These are phyloP conservation scores for Tricholoma sp. DNA, from an alignment of 768 basidiomycete genomes.

Conservation along the genomic window DNA sequence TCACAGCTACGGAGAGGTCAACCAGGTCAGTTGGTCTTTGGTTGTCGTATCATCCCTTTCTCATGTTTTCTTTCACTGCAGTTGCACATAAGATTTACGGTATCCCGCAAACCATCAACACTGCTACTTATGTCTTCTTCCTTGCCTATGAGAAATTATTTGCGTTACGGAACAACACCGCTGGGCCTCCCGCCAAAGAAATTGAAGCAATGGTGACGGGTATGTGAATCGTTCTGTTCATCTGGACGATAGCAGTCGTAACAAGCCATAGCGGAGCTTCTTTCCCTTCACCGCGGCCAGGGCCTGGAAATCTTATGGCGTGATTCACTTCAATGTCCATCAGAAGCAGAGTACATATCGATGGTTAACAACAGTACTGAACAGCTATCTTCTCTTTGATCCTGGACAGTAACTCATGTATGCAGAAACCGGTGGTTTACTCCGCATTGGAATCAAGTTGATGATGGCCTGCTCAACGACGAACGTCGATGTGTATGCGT, in stretches of 20 bases:
- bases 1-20: slow-evolving; percentile 81
- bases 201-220: slow-evolving; percentile 75
- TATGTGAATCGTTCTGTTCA: slow-evolving; percentile 21
- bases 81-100: slow-evolving; percentile 97
- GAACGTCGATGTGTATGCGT: slow-evolving; percentile 51
- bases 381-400: neutral
- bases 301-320: slow-evolving; percentile 94
- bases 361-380: slow-evolving; percentile 94
- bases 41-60: neutral
- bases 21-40: slow-evolving; percentile 47
- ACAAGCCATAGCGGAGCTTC: slow-evolving; percentile 46
- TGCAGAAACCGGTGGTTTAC: slow-evolving; percentile 89
- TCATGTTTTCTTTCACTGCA: slow-evolving; percentile 16
- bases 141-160: slow-evolving; percentile 86
- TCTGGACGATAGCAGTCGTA: neutral
- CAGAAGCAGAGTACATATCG: slow-evolving; percentile 87
- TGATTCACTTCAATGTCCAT: slow-evolving; percentile 85
- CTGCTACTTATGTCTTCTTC: slow-evolving; percentile 96
- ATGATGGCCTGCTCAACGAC: slow-evolving; percentile 89
- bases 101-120: slow-evolving; percentile 94
- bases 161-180: slow-evolving; percentile 36
- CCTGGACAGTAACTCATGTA: neutral
- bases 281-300: slow-evolving; percentile 92
- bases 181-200: slow-evolving; percentile 30
- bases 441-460: slow-evolving; percentile 87